Conservation (phyloP, 129 eudicot species). For the Artemisia annua region DNA sequence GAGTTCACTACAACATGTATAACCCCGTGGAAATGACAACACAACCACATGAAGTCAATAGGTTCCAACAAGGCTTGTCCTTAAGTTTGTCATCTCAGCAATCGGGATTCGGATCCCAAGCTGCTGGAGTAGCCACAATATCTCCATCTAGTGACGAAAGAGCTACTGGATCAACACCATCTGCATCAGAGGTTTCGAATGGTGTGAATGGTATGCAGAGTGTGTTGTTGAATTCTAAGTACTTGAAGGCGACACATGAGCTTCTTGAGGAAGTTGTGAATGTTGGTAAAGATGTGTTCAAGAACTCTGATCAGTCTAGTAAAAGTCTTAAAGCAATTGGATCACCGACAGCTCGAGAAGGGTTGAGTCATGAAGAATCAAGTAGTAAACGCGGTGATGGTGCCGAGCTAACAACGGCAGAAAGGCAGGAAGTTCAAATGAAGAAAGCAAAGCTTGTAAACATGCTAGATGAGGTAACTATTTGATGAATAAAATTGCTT, state of each 20-base stretch:
- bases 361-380: conserved; percentile 43
- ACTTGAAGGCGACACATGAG: conserved; percentile 84
- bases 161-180: conserved; percentile 34
- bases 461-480: conserved; percentile 82
- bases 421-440: conserved; percentile 78
- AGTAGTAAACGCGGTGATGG: conserved; percentile 35
- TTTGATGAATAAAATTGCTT: background rate
- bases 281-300: conserved; percentile 55
- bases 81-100: conserved; percentile 60
- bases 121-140: conserved; percentile 30
- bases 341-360: conserved; percentile 39
- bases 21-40: conserved; percentile 45
- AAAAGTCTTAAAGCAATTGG: conserved; percentile 30
- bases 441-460: conserved; percentile 78
- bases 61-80: conserved; percentile 77
- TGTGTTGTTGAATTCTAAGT: conserved; percentile 69
- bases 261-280: conserved; percentile 84
- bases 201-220: conserved; percentile 50
- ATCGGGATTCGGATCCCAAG: conserved; percentile 43
- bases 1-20: conserved; percentile 63
- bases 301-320: conserved; percentile 29
- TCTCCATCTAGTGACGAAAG: conserved; percentile 29
- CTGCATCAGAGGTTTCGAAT: conserved; percentile 53
- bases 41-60: conserved; percentile 49
- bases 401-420: conserved; percentile 56